Evolutionary conservation across 495 filamentous ascomycete genomes (phyloP).

Genomic region (Evernia prunastri): DNA sequence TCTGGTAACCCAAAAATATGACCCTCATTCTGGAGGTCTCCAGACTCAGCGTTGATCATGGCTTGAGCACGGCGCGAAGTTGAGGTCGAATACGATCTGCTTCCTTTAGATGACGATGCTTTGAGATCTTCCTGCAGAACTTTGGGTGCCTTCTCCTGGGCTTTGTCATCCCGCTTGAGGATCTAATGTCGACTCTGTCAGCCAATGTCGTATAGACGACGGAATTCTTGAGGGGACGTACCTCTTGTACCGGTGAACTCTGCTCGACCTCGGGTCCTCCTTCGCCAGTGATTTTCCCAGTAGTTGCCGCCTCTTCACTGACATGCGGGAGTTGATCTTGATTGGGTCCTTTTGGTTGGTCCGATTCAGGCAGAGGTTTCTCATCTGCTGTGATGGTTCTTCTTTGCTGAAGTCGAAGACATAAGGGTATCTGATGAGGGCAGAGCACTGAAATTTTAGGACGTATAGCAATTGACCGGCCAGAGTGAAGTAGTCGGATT

Average conservation of each 20-base stretch:
- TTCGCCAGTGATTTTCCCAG: constrained; percentile 48
- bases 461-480: constrained; percentile 2
- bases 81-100: constrained; percentile 55
- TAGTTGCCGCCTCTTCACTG: constrained; percentile 58
- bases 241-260: constrained; percentile 60
- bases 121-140: constrained; percentile 56
- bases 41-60: constrained; percentile 37
- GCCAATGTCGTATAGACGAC: constrained; percentile 10
- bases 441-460: not conserved
- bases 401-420: constrained; percentile 17
- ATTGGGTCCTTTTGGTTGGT: constrained; percentile 40
- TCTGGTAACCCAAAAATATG: constrained; percentile 69
- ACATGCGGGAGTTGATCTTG: constrained; percentile 53
- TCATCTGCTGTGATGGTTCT: constrained; percentile 32
- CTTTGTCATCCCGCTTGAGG: constrained; percentile 56
- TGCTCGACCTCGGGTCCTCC: constrained; percentile 54
- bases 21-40: constrained; percentile 39
- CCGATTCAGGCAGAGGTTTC: constrained; percentile 37
- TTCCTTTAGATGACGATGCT: constrained; percentile 35
- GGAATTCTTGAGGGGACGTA: constrained; percentile 31
- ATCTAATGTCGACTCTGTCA: constrained; percentile 41
- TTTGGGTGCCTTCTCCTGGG: constrained; percentile 58
- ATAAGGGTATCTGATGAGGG: constrained; percentile 12
- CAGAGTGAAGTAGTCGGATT: constrained; percentile 2
- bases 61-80: constrained; percentile 34